Evolutionary conservation across 2,329 filamentous ascomycete species (phyloP).

Genomic region (Cordyceps farinosa): DNA sequence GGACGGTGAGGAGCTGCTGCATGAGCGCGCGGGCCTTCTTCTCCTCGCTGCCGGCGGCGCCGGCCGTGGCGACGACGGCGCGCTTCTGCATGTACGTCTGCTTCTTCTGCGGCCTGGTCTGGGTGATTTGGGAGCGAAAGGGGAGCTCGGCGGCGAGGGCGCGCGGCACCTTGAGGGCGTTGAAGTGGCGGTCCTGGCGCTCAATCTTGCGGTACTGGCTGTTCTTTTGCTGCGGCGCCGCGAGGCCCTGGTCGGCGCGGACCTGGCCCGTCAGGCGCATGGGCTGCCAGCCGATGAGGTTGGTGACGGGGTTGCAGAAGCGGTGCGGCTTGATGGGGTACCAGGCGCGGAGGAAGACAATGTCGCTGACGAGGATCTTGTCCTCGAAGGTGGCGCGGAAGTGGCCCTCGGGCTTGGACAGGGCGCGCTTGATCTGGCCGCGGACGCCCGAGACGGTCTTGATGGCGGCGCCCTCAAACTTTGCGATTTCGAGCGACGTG

Average conservation of each 20-base stretch:
- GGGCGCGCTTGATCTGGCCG: constrained; percentile 93
- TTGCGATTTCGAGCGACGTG: constrained; percentile 87
- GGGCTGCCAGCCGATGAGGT: constrained; percentile 85
- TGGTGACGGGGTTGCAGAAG: constrained; percentile 96
- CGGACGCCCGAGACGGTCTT: constrained; percentile 93
- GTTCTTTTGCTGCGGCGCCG: constrained; percentile 78
- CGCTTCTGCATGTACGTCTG: constrained; percentile 93
- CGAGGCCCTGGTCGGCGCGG: constrained; percentile 68
- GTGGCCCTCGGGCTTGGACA: constrained; percentile 89
- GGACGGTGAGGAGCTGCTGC: constrained; percentile 86
- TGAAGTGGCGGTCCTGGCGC: constrained; percentile 70
- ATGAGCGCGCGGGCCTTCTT: constrained; percentile 82
- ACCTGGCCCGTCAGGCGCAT: constrained; percentile 96
- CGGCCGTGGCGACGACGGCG: constrained; percentile 75
- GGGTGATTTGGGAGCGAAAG: constrained; percentile 85
- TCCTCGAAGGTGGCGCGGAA: constrained; percentile 98
- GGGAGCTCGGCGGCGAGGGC: constrained; percentile 80
- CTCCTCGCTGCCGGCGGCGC: constrained; percentile 77
- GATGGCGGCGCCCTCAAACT: constrained; percentile 94
- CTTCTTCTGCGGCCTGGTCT: constrained; percentile 74
- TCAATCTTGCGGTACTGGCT: constrained; percentile 74
- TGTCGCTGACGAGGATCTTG: constrained; percentile 94
- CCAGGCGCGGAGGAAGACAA: constrained; percentile 95
- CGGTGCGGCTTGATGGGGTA: constrained; percentile 92
- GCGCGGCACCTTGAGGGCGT: constrained; percentile 71